These are phyloP conservation scores for Blastocystis sp. DNA, from an alignment of 352 stramenopile genomes.

Conservation along the genomic window DNA sequence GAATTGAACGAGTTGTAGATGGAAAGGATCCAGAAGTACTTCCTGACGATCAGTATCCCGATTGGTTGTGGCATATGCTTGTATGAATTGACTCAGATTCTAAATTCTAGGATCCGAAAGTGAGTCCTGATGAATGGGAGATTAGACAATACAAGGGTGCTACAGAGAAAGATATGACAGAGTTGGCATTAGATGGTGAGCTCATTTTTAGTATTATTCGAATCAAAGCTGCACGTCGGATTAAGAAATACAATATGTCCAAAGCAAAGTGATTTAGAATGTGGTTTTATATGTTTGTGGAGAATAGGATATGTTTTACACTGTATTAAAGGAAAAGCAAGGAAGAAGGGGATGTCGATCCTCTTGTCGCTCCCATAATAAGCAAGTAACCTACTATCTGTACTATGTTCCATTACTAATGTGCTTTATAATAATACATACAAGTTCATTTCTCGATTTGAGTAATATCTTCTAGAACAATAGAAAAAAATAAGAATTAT, in stretches of 20 bases:
- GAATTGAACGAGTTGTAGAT: not conserved
- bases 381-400: conserved; percentile 60
- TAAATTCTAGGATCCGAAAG: conserved; percentile 32
- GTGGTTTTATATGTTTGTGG: conserved; percentile 6
- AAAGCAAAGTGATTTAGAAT: conserved; percentile 57
- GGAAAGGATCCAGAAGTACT: conserved; percentile 61
- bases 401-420: conserved; percentile 5
- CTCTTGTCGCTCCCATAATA: conserved; percentile 57
- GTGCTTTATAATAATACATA: too few species aligned
- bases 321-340: not conserved
- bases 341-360: conserved; percentile 61
- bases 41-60: conserved; percentile 63
- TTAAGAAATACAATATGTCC: conserved; percentile 62
- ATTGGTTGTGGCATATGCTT: conserved; percentile 64
- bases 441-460: too few species aligned
- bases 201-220: conserved; percentile 34
- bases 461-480: not conserved
- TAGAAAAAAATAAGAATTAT: not conserved
- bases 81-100: not conserved
- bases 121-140: conserved; percentile 57
- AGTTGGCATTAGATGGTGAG: not conserved
- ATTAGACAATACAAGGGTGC: conserved; percentile 45
- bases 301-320: not conserved
- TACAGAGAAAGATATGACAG: conserved; percentile 29
- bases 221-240: not conserved